Evolutionary conservation across 768 basidiomycete species (phyloP), one percentile per base, ranked within the genome.

Genomic region (Amanita molliuscula): DNA sequence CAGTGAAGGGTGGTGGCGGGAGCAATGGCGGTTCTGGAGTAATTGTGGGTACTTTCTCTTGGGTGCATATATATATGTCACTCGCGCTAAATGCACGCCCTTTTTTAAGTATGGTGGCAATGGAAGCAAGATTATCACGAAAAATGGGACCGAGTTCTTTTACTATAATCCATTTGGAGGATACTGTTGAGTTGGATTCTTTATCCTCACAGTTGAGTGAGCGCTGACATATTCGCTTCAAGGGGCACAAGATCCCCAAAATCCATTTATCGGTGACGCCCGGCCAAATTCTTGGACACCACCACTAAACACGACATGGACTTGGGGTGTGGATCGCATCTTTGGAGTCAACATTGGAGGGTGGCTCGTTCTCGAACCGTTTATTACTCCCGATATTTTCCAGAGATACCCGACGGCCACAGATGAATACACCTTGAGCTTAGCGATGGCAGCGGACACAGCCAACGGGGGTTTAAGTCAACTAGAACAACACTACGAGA

Each of bases 401-500:
- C 76, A 85, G 57, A 72, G 74, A 54, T 85, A 84, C 61, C 67
- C 73, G 8, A 61, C 66, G 3, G 65, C 74, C 7, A 61, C 71
- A 13, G 85, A 88, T 55, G 85, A 88, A 61, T 86, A 73, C 74
- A 81, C 79, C 2, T 71, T 88, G 51, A 81, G 77, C 51, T 61
- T 66, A 47, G 74, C 78, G 13, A 82, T 91, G 78, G 75, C 78
- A 3, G 74, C 72, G 38, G 84, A 83, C 61, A 74, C 74, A n/a
- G 67, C 73, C 5, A 71, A 64, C 16, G 49, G 49, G 7, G 79
- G 81, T 6, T 61, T 83, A n/a, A 66, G 70, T 51, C 79, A 77
- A 65, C 69, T 94, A 44, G 81, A 82, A 58, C 65, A 79, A 35
- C 89, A 93, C 65, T 93, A 92, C 61, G 69, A 75, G 52, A 88